Evolutionary conservation across 805 yeast species (phyloP).

Genomic region (Wickerhamomyces rabaulensis): DNA sequence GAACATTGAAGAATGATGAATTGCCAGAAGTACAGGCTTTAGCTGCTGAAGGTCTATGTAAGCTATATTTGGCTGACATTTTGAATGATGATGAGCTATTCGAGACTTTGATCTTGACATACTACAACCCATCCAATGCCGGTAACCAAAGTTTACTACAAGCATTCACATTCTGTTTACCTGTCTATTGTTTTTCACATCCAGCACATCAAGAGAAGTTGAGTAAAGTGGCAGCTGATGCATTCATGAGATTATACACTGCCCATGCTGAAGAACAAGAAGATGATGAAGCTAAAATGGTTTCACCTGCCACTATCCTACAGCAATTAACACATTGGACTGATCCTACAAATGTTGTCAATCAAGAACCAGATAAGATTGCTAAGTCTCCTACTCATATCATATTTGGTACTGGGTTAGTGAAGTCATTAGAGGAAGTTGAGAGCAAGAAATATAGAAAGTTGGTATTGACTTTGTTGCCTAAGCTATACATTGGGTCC

Average conservation of each 20-base stretch:
- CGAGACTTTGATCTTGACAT: conserved; percentile 65
- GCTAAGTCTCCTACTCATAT: conserved; percentile 47
- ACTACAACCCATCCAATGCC: conserved; percentile 65
- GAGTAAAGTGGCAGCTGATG: conserved; percentile 60
- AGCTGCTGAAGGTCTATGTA: conserved; percentile 84
- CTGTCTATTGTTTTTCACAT: conserved; percentile 81
- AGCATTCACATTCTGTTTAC: conserved; percentile 79
- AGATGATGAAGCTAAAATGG: conserved; percentile 24
- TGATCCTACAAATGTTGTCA: conserved; percentile 65
- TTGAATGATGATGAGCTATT: conserved; percentile 65
- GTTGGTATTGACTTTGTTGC: conserved; percentile 45
- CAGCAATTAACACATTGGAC: conserved; percentile 83
- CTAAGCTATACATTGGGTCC: conserved; percentile 40
- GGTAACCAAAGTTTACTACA: conserved; percentile 67
- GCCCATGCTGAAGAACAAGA: conserved; percentile 33
- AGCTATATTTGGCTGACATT: conserved; percentile 72
- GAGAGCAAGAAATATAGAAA: conserved; percentile 50
- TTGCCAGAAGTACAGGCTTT: conserved; percentile 67
- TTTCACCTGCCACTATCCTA: conserved; percentile 45
- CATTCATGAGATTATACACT: conserved; percentile 51
- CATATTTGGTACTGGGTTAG: conserved; percentile 47
- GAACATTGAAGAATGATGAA: conserved; percentile 50
- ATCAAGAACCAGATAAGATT: conserved; percentile 36
- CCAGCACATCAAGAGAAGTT: conserved; percentile 63
- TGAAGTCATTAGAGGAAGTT: conserved; percentile 41